Base-by-base conservation (phyloP, 2,329 filamentous ascomycete species). In the Xylariaceae sp. region DNA sequence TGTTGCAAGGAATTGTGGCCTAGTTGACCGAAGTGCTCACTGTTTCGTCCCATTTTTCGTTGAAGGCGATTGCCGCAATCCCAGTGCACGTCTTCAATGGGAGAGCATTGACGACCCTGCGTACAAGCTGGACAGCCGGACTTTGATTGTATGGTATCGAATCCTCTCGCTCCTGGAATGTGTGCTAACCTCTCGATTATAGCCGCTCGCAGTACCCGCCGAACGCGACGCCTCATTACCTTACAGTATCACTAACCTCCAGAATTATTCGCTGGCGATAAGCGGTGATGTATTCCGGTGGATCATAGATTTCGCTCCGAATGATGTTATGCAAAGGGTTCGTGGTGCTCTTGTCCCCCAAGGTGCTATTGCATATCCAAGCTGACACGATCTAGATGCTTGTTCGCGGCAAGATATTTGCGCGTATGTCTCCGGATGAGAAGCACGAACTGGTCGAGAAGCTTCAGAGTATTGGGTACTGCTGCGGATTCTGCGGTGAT, bases 361-460 rank as follows among this genome's bases (percentile, higher is more conserved):
- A n/a, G 2, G 8, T 9, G n/a, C 35, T 18, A 6, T 15, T 13
- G 10, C 11, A 15, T 30, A 51, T 51, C 23, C n/a, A 52, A 44
- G 45, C 59, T 68, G 56, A 68, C 23, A n/a, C n/a, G 1, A 23
- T 39, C 10, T 73, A 94, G 80, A 93, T 97, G 87, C 89, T 99
- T 57, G 88, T 96, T 42, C 84, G 84, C 56, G 92, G 93, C 30
- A 93, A 94, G 74, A 91, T 99, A 1, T 99, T 96, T 74, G 95
- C 94, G 3, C 88, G 94, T 67, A 99, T 99, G 94, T 97, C 93
- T 1, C 95, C 94, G 0, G 95, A 99, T 71, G 94, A 99, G 74
- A 99, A 99, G 73, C 92, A 97, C 71, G 95, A 99, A 73, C 80
- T 99, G 1, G 92, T 99, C 2, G 94, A 97, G 73, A 99, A 97